Evolutionary conservation across 2,329 filamentous ascomycete genomes (phyloP), one percentile per base, ranked within the genome.

Genomic region (Fragosphaeria purpurea): DNA sequence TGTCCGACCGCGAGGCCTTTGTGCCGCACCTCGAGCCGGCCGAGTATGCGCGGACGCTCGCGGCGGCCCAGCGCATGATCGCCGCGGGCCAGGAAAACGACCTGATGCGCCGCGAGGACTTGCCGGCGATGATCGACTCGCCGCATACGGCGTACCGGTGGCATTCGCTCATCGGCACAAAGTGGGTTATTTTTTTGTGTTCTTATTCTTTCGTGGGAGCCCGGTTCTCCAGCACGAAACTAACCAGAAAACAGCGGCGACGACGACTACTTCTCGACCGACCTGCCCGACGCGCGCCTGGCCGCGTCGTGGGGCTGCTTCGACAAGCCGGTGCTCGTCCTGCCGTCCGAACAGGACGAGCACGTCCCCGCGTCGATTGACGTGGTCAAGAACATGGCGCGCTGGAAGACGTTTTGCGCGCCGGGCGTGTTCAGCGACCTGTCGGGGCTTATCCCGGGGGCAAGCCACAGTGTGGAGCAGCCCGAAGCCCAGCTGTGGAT

Each of bases 231-330:
- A 22, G 22, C 22, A 22, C 22, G 22, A 22, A 22, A 39, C 41
- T 42, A n/a, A 48, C 33, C 38, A 1, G 2, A 51, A 6, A 10
- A n/a, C 41, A 79, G 80, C 5, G 85, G 83, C 8, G 84, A 86
- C 52, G 90, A 96, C 63, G 90, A 95, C 63, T 88, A 86, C 61
- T 95, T 95, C 68, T 90, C 85, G n/a, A 82, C 80, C 3, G 86
- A 93, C 61, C 68, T 93, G n/a, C 65, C 70, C 0, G 68, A 74
- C 35, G 71, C 77, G 35, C 70, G 73, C 13, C 69, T 89, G 6
- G 61, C 65, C 31, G 63, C 63, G 11, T 83, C 83, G n/a, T 95
- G 91, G 75, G 76, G 81, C 4, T 69, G 68, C 46, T 69, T 88
- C 50, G 68, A 70, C 42, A 73, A 77, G 48, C 77, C 80, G 1